Percentiles rank a stretch among this genome's conserved stretches.
Evolutionary conservation across 345 rosid species (phyloP).

Genomic region (Eucalyptus tenuipes): DNA sequence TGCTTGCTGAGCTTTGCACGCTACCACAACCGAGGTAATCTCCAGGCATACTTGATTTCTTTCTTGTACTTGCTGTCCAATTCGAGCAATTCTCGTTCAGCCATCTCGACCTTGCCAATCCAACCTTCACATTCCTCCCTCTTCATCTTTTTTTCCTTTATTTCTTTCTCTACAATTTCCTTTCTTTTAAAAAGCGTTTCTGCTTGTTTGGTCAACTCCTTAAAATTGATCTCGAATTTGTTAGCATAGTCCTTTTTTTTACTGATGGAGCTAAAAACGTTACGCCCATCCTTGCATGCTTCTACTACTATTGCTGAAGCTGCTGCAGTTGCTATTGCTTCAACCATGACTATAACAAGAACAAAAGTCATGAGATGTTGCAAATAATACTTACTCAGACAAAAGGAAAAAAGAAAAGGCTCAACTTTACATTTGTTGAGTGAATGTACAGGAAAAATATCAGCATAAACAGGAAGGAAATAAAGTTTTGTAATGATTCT

Average conservation of each 20-base stretch:
- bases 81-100: not conserved
- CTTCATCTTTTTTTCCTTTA: not conserved
- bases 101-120: not conserved
- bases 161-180: not conserved
- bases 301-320: too few relatives aligned
- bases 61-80: not conserved
- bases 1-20: conserved; percentile 1
- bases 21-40: not conserved
- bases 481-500: not conserved
- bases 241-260: too few relatives aligned
- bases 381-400: too few relatives aligned
- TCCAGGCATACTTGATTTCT: not conserved
- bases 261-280: too few relatives aligned
- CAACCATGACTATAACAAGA: not conserved
- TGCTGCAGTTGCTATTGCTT: not conserved
- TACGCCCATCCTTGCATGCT: too few relatives aligned
- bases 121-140: not conserved
- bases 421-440: not conserved
- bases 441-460: too few relatives aligned
- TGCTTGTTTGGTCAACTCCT: too few relatives aligned
- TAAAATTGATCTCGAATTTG: too few relatives aligned
- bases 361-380: too few relatives aligned
- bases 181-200: not conserved
- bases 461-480: not conserved
- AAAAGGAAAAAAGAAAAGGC: too few relatives aligned